Evolutionary conservation across 1,284 basidiomycete genomes (phyloP).

Genomic region (Bothia castanella): DNA sequence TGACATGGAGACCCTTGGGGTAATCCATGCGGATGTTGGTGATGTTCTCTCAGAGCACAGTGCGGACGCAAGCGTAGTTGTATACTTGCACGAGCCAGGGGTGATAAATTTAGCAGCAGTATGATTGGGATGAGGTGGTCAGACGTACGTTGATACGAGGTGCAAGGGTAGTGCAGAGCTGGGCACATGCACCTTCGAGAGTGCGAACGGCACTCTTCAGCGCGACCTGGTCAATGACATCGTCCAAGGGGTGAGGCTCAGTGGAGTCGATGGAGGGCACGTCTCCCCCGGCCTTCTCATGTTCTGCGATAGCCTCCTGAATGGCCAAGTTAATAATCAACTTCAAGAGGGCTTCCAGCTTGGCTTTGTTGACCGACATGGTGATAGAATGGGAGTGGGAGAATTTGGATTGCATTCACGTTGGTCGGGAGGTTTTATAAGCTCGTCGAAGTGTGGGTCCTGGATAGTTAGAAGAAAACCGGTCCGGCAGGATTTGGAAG

Average conservation of each 20-base stretch:
- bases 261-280: slow-evolving; percentile 25
- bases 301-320: slow-evolving; percentile 26
- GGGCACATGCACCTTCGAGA: slow-evolving; percentile 31
- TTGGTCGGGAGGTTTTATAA: no score
- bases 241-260: slow-evolving; percentile 25
- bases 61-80: no score
- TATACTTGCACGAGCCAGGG: no score
- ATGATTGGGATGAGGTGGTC: no score
- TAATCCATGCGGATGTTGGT: no score
- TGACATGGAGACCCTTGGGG: no score
- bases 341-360: no score
- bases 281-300: slow-evolving; percentile 27
- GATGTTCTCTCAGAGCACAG: no score
- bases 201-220: slow-evolving; percentile 26
- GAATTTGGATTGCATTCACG: background rate
- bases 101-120: no score
- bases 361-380: slow-evolving; percentile 25
- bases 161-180: slow-evolving; percentile 30
- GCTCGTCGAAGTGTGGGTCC: background rate
- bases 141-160: slow-evolving; percentile 29
- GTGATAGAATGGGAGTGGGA: background rate
- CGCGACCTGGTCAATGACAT: slow-evolving; percentile 21
- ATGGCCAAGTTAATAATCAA: slow-evolving; percentile 28
- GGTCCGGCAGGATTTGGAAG: background rate
- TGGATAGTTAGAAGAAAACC: background rate